phyloP scores from a whole-genome alignment of 225 moss, liverwort and hornwort species.

The Sphagnum contortum region DNA sequence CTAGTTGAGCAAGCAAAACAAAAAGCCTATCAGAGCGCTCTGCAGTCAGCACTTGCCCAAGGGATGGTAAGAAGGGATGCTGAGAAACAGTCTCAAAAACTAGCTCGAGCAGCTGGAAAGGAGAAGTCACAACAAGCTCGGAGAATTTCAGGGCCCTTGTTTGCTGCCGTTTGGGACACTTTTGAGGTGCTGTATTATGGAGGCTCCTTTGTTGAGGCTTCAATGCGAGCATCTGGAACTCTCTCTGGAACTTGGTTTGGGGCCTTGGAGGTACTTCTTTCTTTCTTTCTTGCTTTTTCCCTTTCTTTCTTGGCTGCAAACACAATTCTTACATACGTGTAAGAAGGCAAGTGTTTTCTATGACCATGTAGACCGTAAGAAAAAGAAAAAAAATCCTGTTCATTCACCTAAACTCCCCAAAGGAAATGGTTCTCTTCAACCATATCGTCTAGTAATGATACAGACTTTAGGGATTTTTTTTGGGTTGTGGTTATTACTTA shows the following conservation, averaged over 20 bases:
- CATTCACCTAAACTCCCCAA: neutral
- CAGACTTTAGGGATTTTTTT: too few species aligned
- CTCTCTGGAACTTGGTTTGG: conserved; percentile 34
- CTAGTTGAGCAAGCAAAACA: conserved; percentile 34
- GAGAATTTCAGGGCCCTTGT: conserved; percentile 30
- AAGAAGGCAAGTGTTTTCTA: neutral
- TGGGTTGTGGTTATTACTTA: too few species aligned
- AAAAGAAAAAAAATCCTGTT: neutral
- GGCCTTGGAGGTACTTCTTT: conserved; percentile 17
- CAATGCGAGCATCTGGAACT: conserved; percentile 21
- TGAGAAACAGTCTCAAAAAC: conserved; percentile 21
- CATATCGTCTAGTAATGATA: too few species aligned
- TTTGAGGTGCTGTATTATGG: conserved; percentile 47
- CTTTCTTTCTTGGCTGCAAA: neutral
- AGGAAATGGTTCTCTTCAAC: too few species aligned
- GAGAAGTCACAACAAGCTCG: conserved; percentile 33
- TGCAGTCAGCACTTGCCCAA: conserved; percentile 25
- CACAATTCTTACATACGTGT: neutral
- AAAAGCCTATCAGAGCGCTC: conserved; percentile 22
- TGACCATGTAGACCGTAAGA: neutral
- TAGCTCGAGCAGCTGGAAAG: conserved; percentile 31
- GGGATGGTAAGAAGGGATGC: conserved; percentile 29
- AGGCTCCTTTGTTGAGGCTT: conserved; percentile 30
- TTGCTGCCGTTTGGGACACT: conserved; percentile 45
- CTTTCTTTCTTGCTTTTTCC: neutral